Evolutionary conservation across 176 grass and related monocot species (phyloP), one percentile per base, ranked within the genome.

Genomic region (Tillandsia fasciculata): DNA sequence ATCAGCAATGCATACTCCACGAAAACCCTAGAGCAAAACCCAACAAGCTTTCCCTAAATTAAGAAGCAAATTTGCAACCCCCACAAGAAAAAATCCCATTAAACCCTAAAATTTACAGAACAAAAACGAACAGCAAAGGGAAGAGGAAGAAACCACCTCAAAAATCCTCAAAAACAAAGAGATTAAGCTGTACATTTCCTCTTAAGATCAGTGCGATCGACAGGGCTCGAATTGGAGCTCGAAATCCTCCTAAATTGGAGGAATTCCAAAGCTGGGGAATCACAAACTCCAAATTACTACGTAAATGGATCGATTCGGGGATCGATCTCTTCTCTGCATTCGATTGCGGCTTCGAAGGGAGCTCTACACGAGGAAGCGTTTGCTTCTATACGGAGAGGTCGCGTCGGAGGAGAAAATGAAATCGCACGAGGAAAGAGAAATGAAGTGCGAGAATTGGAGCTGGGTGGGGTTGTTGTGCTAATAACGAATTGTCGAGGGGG

Each of bases 21-120:
- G 10, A 61, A 23, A 61, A 17, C 56, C 22, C 22, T 18, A 61
- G 8, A 10, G 22, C 15, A 20, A 20, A 61, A 61, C 56, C n/a
- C 56, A 61, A 18, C 56, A 61, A 61, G 15, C 56, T 61, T 23
- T 61, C 12, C n/a, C 4, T 42, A 42, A 68, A 68, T 15, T n/a
- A 10, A 66, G 11, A 27, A 33, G 2, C 23, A 6, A 66, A 66
- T 12, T 8, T 9, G 8, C 27, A 56, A 26, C 52, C 2, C 18
- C 49, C 24, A 7, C 15, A 9, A 9, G 22, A 61, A 61, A 18
- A 61, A 61, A 61, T 61, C 12, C 0, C 50, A 56, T 56, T 53
- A 71, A 71, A 53, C 50, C 69, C 50, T 53, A 56, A 51, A 53
- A 76, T 9, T 57, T 65, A 17, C 0, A 75, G 51, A 7, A 50